Evolutionary conservation across 345 rosid species (phyloP).

Genomic region (Jatropha curcas): DNA sequence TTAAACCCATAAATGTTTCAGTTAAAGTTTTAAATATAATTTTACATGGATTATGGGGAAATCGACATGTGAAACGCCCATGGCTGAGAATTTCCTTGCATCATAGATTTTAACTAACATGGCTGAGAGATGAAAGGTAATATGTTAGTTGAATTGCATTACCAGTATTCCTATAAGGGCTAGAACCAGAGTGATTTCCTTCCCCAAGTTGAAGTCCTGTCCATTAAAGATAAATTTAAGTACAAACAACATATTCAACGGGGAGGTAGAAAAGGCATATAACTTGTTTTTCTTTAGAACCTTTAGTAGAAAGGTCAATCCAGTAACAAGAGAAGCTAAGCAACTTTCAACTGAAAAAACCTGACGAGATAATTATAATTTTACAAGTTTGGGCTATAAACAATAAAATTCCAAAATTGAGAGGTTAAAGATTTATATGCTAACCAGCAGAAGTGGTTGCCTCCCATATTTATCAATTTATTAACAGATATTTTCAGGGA

Average conservation of each 20-base stretch:
- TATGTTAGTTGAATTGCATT: background rate
- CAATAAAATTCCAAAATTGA: too few species aligned
- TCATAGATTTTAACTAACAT: too few species aligned
- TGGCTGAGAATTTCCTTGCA: too few species aligned
- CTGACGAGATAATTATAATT: constrained; percentile 16
- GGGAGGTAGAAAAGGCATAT: background rate
- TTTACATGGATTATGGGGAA: too few species aligned
- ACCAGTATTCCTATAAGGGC: constrained; percentile 14
- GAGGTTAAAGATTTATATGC: background rate
- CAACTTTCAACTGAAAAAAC: constrained; percentile 38
- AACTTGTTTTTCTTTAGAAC: constrained; percentile 8
- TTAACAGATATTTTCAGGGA: too few species aligned
- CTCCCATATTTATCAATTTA: constrained; percentile 52
- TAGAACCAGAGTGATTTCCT: background rate
- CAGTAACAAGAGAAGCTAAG: constrained; percentile 36
- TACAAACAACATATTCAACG: too few species aligned
- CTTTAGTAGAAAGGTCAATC: constrained; percentile 50
- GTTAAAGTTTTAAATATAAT: too few species aligned
- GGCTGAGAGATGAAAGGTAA: background rate
- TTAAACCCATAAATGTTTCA: too few species aligned
- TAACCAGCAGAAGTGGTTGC: constrained; percentile 46
- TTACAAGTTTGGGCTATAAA: too few species aligned
- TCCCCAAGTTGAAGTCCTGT: background rate
- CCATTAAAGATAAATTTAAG: too few species aligned
- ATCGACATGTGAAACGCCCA: too few species aligned